phyloP scores from a whole-genome alignment of 805 yeast species.

The Saturnispora galanensis region DNA sequence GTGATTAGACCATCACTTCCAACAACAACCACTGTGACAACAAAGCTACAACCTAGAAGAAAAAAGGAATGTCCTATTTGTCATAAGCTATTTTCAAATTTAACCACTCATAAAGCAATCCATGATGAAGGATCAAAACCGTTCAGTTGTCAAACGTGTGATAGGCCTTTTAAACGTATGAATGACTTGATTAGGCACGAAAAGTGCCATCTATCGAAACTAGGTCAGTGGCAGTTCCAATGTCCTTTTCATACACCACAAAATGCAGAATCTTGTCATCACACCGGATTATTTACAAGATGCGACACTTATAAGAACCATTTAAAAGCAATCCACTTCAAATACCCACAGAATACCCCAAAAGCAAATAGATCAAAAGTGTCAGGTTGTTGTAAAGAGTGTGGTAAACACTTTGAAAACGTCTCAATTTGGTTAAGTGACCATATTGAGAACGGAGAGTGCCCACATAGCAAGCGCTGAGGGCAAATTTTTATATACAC shows the following conservation, averaged over 20 bases:
- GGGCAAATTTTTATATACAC: neutral
- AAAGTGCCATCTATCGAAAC: conserved; percentile 76
- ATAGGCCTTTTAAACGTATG: conserved; percentile 79
- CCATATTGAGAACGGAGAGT: conserved; percentile 52
- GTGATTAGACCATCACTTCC: neutral
- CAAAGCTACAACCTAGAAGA: conserved; percentile 19
- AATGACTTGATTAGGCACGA: conserved; percentile 81
- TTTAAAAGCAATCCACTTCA: conserved; percentile 80
- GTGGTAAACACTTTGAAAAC: conserved; percentile 52
- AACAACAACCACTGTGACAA: neutral
- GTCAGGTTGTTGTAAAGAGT: conserved; percentile 68
- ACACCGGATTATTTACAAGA: conserved; percentile 75
- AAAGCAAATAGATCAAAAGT: conserved; percentile 63
- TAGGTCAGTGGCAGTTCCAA: conserved; percentile 55
- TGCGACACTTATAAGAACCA: conserved; percentile 92
- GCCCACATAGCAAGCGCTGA: conserved; percentile 15
- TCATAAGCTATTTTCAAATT: conserved; percentile 52
- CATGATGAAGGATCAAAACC: conserved; percentile 72
- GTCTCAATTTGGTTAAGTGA: conserved; percentile 73
- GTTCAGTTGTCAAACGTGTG: conserved; percentile 66
- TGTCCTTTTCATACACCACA: conserved; percentile 57
- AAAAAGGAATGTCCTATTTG: conserved; percentile 31
- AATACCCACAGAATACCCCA: conserved; percentile 78
- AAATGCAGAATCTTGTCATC: conserved; percentile 45
- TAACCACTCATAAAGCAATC: conserved; percentile 76